These are phyloP conservation scores for Pseudogymnoascus sp. DNA, from an alignment of 2,329 filamentous ascomycete species.

Conservation along the genomic window DNA sequence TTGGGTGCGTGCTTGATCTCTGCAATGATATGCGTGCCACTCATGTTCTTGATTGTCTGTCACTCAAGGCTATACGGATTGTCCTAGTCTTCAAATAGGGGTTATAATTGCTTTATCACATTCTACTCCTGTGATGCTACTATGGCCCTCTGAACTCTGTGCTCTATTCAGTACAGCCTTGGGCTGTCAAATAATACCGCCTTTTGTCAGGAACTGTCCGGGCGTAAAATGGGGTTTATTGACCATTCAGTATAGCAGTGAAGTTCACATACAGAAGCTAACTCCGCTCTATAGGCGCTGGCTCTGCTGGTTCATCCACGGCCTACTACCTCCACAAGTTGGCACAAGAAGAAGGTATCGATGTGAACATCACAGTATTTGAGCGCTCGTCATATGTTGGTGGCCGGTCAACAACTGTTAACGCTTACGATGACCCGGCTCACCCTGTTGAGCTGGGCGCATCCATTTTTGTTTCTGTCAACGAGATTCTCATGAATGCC, in stretches of 20 bases:
- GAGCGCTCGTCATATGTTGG: constrained; percentile 72
- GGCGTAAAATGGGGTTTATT: background rate
- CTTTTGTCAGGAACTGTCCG: background rate
- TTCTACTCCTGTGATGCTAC: background rate
- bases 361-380: constrained; percentile 76
- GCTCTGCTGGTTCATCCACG: constrained; percentile 76
- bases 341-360: constrained; percentile 48
- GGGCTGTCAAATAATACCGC: background rate
- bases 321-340: constrained; percentile 75
- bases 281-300: constrained; percentile 55
- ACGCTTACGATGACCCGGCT: constrained; percentile 58
- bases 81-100: background rate
- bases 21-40: background rate
- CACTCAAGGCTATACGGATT: background rate
- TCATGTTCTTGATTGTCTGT: background rate
- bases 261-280: background rate
- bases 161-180: background rate
- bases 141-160: background rate
- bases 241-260: background rate
- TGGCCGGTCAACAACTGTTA: constrained; percentile 77
- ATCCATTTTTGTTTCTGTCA: constrained; percentile 81
- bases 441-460: constrained; percentile 78
- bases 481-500: constrained; percentile 71
- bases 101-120: background rate
- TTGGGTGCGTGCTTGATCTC: background rate